These are phyloP conservation scores for Pseudozyma flocculosa DNA, from an alignment of 1,284 basidiomycete species.

Conservation along the genomic window DNA sequence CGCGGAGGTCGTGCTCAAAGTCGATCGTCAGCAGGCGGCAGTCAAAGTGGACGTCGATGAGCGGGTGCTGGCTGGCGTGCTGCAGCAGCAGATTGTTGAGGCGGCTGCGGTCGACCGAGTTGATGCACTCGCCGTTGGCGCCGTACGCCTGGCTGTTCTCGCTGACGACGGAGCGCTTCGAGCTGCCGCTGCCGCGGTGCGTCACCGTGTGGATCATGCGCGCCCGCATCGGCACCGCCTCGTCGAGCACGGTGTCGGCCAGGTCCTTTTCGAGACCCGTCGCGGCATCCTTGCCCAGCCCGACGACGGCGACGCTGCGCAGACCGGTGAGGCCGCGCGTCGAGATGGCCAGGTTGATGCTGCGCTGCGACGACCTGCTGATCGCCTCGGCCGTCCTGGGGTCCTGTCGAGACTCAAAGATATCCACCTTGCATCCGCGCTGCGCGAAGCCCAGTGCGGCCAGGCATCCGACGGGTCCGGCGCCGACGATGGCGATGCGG, in stretches of 20 bases:
- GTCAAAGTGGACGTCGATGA: constrained; percentile 73
- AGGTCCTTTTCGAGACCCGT: constrained; percentile 59
- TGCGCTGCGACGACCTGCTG: constrained; percentile 62
- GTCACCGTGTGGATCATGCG: constrained; percentile 84
- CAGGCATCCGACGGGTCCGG: constrained; percentile 91
- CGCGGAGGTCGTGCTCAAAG: constrained; percentile 66
- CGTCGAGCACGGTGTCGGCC: constrained; percentile 72
- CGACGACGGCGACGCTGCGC: constrained; percentile 64
- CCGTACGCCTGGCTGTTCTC: constrained; percentile 72
- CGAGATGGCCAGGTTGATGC: constrained; percentile 95
- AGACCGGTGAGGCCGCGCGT: constrained; percentile 86
- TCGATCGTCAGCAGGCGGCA: constrained; percentile 74
- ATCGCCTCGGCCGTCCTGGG: constrained; percentile 35
- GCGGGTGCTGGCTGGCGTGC: constrained; percentile 67
- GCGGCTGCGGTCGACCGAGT: constrained; percentile 84
- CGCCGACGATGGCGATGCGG: constrained; percentile 67
- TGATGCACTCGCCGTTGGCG: constrained; percentile 84
- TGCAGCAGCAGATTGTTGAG: constrained; percentile 82
- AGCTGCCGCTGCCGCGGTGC: constrained; percentile 3
- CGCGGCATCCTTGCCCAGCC: background rate
- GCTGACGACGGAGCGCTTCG: constrained; percentile 23
- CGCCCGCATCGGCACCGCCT: constrained; percentile 88
- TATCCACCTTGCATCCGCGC: constrained; percentile 80
- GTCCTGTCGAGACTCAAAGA: constrained; percentile 83
- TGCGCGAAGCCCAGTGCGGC: constrained; percentile 82